Evolutionary conservation across 441 rosid genomes (phyloP), one percentile per base, ranked within the genome.

Genomic region (Erysimum pusillum): DNA sequence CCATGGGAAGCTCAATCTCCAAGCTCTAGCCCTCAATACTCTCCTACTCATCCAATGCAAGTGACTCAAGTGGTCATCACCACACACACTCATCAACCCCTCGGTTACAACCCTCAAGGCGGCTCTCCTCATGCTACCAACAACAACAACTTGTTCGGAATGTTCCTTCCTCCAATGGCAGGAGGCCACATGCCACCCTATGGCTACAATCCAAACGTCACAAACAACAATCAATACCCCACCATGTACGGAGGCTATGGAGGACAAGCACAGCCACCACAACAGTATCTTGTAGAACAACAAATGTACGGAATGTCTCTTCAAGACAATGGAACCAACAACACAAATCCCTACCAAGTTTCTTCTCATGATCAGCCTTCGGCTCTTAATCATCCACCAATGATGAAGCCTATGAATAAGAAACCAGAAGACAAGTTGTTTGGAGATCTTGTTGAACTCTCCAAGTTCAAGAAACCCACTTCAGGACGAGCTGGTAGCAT

Each of bases 1-100:
- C 98, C 98, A 3, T 96, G 99, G 99, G 99, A 96, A 83, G 91
- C 96, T 77, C 97, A 87, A 76, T 74, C 92, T 63, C 88, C 88
- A 32, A 90, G 87, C 69, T 78, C 81, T 20, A 87, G 86, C 77
- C 92, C 88, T 34, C 88, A 82, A 53, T 12, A 86, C 76, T 63
- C 79, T 63, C 75, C 75, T 36, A 93, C 84, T 57, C 97, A 81
- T 34, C 84, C 87, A 13, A 80, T 87, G 87, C 96, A 90, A 77
- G 80, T 87, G 14, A 75, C 82, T 69, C 97, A 88, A 81, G 89
- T 87, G 67, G 84, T 86, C 66, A 80, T 80, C 52, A 78, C 90
- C n/a, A 78, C 81, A 20, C 89, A 86, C 66, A 18, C 77, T n/a
- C 94, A 86, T n/a, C 96, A 88, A 61, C 93, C 92, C 2, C 38